Evolutionary conservation across 169 alveolate species (phyloP).

Genomic region (Cryptosporidium muris): DNA sequence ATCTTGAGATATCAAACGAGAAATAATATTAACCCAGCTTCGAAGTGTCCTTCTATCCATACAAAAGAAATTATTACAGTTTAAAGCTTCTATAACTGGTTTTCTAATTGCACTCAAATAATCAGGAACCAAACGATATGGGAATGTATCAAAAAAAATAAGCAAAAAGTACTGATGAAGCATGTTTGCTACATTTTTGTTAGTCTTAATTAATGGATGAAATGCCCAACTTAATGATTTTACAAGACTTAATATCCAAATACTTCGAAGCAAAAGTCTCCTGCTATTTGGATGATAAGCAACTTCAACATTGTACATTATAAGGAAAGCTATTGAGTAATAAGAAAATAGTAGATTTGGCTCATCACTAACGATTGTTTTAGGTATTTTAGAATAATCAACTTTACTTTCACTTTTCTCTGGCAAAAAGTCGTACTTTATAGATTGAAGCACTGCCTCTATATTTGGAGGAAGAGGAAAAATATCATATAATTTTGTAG

Average conservation of each 20-base stretch:
- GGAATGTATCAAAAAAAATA: slow-evolving; percentile 61
- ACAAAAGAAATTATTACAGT: slow-evolving; percentile 61
- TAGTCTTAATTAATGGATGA: slow-evolving; percentile 48
- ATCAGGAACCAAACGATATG: slow-evolving; percentile 64
- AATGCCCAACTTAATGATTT: slow-evolving; percentile 56
- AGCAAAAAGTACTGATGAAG: slow-evolving; percentile 51
- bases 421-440: slow-evolving; percentile 12
- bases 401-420: not conserved
- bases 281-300: slow-evolving; percentile 12
- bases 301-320: slow-evolving; percentile 61
- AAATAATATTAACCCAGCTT: slow-evolving; percentile 56
- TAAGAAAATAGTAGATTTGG: slow-evolving; percentile 60
- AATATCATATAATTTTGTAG: slow-evolving; percentile 23
- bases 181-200: slow-evolving; percentile 62
- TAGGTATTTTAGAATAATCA: slow-evolving; percentile 5
- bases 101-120: slow-evolving; percentile 69
- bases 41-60: slow-evolving; percentile 72
- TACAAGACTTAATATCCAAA: slow-evolving; percentile 26
- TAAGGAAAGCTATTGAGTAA: slow-evolving; percentile 54
- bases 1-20: slow-evolving; percentile 17
- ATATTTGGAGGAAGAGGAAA: slow-evolving; percentile 66
- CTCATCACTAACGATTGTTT: slow-evolving; percentile 53
- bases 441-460: slow-evolving; percentile 64
- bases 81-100: slow-evolving; percentile 65
- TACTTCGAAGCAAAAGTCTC: slow-evolving; percentile 28